These are phyloP conservation scores for Hibiscus mutabilis DNA, from an alignment of 345 rosid species.

Conservation along the genomic window DNA sequence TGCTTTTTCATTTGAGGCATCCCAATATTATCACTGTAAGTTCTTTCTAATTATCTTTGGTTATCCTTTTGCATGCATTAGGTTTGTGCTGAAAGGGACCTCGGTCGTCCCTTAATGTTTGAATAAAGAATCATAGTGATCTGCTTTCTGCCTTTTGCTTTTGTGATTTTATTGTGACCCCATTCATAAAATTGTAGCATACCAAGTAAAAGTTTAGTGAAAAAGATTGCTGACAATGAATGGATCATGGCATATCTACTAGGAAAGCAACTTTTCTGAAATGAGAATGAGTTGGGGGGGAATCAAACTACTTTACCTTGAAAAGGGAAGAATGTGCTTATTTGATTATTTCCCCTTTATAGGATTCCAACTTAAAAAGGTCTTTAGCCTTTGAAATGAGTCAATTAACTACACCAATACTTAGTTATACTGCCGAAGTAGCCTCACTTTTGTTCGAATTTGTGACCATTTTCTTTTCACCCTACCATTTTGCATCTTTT, in stretches of 20 bases:
- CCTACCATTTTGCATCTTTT: neutral
- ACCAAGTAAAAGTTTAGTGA: neutral
- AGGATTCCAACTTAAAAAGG: conserved; percentile 6
- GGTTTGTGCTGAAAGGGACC: neutral
- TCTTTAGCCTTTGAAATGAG: neutral
- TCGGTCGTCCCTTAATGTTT: neutral
- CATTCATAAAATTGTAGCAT: neutral
- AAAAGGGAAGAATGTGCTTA: conserved; percentile 9
- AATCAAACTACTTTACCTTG: conserved; percentile 9
- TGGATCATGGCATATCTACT: conserved; percentile 3
- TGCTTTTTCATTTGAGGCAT: conserved; percentile 51
- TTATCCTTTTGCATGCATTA: neutral
- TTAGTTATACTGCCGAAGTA: neutral
- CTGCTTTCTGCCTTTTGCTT: neutral
- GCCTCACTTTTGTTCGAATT: neutral
- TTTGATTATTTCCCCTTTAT: neutral
- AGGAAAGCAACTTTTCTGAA: conserved; percentile 13
- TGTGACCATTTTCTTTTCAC: neutral
- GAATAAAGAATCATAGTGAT: neutral
- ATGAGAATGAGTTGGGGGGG: conserved; percentile 2
- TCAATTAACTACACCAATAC: neutral
- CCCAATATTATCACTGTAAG: conserved; percentile 68
- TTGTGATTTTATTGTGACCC: neutral
- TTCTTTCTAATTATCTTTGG: neutral
- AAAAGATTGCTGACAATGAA: conserved; percentile 9